phyloP scores from a whole-genome alignment of 2,329 filamentous ascomycete genomes.

The Fusarium setosum region DNA sequence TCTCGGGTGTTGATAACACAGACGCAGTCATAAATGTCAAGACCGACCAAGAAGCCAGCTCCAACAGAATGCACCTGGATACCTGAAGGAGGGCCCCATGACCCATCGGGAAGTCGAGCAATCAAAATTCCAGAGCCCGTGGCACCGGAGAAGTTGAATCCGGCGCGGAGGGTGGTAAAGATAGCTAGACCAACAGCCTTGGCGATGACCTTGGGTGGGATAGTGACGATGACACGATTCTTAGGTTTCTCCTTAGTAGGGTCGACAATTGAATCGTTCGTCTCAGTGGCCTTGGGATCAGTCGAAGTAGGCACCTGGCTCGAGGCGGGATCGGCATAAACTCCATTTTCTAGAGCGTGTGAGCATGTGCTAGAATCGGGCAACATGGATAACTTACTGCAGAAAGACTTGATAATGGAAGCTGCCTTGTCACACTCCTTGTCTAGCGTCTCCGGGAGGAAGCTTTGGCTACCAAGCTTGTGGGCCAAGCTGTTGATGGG shows the following conservation, averaged over 20 bases:
- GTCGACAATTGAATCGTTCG: constrained; percentile 43
- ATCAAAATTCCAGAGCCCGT: constrained; percentile 75
- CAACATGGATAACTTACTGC: constrained; percentile 68
- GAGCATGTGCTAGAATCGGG: background rate
- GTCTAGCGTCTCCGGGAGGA: constrained; percentile 87
- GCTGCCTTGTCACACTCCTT: constrained; percentile 94
- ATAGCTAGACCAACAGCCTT: constrained; percentile 77
- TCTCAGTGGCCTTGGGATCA: constrained; percentile 44
- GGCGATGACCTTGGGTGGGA: constrained; percentile 69
- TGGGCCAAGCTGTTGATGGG: constrained; percentile 87
- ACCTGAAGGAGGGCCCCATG: constrained; percentile 84
- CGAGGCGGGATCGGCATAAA: constrained; percentile 56
- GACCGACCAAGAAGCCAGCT: constrained; percentile 81
- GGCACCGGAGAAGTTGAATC: constrained; percentile 73
- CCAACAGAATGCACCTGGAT: constrained; percentile 85
- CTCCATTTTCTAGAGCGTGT: constrained; percentile 58
- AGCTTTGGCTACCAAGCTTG: constrained; percentile 84
- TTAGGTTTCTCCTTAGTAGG: constrained; percentile 53
- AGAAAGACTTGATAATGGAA: constrained; percentile 85
- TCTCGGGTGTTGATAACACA: constrained; percentile 84
- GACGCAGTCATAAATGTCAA: constrained; percentile 91
- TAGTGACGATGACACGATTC: constrained; percentile 63
- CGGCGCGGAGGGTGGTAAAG: constrained; percentile 77
- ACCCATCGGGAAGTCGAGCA: constrained; percentile 70
- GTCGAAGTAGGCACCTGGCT: constrained; percentile 46